Evolutionary conservation across 139 green algal genomes (phyloP).

Genomic region (Micractinium conductrix): DNA sequence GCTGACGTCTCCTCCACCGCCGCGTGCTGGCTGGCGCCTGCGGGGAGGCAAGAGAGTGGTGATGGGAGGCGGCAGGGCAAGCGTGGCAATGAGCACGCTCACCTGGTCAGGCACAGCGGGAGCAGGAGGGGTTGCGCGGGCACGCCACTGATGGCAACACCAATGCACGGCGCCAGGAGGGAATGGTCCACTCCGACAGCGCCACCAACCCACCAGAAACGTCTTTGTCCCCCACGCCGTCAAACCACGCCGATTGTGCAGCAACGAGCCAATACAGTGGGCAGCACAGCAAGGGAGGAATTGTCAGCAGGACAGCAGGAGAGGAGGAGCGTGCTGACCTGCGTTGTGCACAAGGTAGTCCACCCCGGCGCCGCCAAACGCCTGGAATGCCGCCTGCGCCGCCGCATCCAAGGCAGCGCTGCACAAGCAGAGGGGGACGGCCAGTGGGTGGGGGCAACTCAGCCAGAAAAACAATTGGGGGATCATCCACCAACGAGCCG

Average conservation of each 20-base stretch:
- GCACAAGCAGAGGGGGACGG: conserved; percentile 15
- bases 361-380: conserved; percentile 66
- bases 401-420: conserved; percentile 22
- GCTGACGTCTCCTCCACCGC: conserved; percentile 65
- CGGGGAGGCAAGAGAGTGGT: background rate
- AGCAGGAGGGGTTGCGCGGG: too few species aligned
- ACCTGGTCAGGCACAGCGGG: too few species aligned
- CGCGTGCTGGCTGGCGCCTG: conserved; percentile 74
- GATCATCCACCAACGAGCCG: too few species aligned
- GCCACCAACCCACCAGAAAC: too few species aligned
- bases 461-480: background rate
- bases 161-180: too few species aligned
- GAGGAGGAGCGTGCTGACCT: conserved; percentile 40
- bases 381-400: conserved; percentile 34
- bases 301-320: background rate
- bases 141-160: too few species aligned
- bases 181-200: too few species aligned
- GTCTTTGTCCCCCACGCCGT: too few species aligned
- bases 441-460: background rate
- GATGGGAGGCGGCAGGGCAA: too few species aligned
- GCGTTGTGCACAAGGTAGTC: conserved; percentile 82
- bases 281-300: background rate
- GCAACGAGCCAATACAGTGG: too few species aligned
- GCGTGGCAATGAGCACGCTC: too few species aligned
- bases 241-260: too few species aligned